Evolutionary conservation across 108 stramenopile species (phyloP), one percentile per base, ranked within the genome.

Genomic region (Cyclotella cryptica): DNA sequence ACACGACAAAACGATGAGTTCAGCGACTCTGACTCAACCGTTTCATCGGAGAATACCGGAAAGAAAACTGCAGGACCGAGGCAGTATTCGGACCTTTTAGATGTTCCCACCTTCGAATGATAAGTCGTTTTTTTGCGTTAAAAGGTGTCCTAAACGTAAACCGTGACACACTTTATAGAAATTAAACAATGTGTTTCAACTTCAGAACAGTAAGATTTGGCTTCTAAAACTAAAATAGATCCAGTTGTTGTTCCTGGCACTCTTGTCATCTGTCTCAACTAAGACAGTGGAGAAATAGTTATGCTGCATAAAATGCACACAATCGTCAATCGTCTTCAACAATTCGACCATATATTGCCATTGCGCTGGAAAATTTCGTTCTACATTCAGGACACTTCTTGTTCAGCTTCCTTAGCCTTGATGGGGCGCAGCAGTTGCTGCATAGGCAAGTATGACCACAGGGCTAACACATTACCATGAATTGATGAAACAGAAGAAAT

Each of bases 391-490:
- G 83, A 49, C 83, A 84, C 22, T 71, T 74, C 7, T 44, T 21
- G 43, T 69, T 66, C 21, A 84, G 62, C 30, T 84, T 84, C 30
- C 60, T 61, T 22, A 74, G 22, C 28, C 29, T 53, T 26, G 67
- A 29, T 12, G 46, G 40, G 5, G 55, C 42, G 15, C 39, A 55
- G 28, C 84, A 84, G 0, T 30, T 51, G 9, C 76, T 69, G 30
- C 84, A 84, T 11, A 84, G 66, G 66, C 69, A 80, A 19, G 79
- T 74, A 39, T 84, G 84, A n/a, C 84, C 84, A 55, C 84, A 84
- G 18, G 84, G 84, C 55, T 55, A 24, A 24, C 1, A 24, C 19
- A 55, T 1, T 24, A 24, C 11, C 3, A 22, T 7, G 12, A 55
- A 24, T 26, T 6, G 35, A 5, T 35, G 35, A 6, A 35, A 35